Evolutionary conservation across 768 basidiomycete genomes (phyloP).

Genomic region (Serendipita vermifera): DNA sequence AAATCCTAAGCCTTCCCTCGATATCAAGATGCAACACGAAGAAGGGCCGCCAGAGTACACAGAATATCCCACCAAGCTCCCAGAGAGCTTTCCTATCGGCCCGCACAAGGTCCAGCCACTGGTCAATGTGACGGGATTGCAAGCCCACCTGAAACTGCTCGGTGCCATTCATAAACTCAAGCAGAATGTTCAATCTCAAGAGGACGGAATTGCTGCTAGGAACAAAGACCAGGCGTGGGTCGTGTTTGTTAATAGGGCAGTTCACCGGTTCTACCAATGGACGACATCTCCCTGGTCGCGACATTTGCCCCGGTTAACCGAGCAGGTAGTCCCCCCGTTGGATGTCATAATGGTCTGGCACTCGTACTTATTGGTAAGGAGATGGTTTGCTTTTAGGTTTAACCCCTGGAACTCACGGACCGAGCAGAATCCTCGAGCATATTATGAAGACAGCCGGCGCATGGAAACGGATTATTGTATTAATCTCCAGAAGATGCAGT

Average conservation of each 20-base stretch:
- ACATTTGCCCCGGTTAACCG: background rate
- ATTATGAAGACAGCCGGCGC: background rate
- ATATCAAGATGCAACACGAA: too few species aligned
- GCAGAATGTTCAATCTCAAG: background rate
- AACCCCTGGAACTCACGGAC: background rate
- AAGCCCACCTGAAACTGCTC: conserved; percentile 4
- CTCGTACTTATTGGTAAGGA: conserved; percentile 13
- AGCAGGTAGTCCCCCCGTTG: conserved; percentile 8
- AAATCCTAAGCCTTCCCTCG: too few species aligned
- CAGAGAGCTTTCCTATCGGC: background rate
- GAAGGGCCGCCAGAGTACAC: background rate
- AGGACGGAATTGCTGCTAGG: background rate
- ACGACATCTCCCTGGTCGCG: background rate
- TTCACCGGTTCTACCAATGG: conserved; percentile 8
- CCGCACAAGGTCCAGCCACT: background rate
- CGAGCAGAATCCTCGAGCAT: background rate
- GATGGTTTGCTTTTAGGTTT: background rate
- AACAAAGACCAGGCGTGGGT: conserved; percentile 2
- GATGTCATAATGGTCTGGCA: conserved; percentile 18
- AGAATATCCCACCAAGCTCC: background rate
- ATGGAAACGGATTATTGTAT: background rate
- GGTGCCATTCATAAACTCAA: conserved; percentile 7
- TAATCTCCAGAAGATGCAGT: background rate
- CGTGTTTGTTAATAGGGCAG: conserved; percentile 9
- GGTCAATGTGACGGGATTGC: conserved; percentile 1